Evolutionary conservation across 2,329 filamentous ascomycete species (phyloP), one percentile per base, ranked within the genome.

Genomic region (Clonostachys chloroleuca): DNA sequence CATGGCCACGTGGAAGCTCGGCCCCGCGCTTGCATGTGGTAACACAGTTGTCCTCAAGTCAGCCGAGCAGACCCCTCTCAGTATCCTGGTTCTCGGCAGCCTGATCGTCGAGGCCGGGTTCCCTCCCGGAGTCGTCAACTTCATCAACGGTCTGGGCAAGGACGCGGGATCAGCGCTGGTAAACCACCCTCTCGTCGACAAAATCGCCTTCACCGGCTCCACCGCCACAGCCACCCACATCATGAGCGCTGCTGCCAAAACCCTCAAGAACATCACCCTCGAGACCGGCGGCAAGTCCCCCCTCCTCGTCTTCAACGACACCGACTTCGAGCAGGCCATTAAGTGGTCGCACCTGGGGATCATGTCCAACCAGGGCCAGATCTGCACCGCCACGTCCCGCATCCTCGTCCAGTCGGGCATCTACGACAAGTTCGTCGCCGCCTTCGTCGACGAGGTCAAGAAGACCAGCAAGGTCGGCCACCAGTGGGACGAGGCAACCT

Each of bases 1-100:
- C 5, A 89, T 88, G 82, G 83, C 83, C 14, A 77, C 80, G 1
- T 88, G 85, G 84, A 89, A 89, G 59, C 73, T 89, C 14, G 86
- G 83, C 18, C 86, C 86, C 33, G 80, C 80, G 8, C 58, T 83
- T 42, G 77, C 79, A 20, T 75, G 76, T 49, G 80, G 80, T 49
- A 83, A 83, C 62, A 78, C 77, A 3, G 67, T 83, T 34, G 69
- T 84, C 34, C 64, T 83, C 40, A 84, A 84, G 65, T 70, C 78
- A 14, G 77, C 80, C n/a, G 80, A 83, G 59, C 78, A 82, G 64
- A 83, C 80, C 3, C 80, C 80, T 12, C 66, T 83, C 36, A 78
- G 73, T 49, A 76, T 77, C 59, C 63, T 83, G 6, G 78, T 82
- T 47, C 69, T 89, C 4, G 84, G 74, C 2, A 77, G 73, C 10